phyloP scores from a whole-genome alignment of 2,329 filamentous ascomycete genomes.

The Exophiala oligosperma region DNA sequence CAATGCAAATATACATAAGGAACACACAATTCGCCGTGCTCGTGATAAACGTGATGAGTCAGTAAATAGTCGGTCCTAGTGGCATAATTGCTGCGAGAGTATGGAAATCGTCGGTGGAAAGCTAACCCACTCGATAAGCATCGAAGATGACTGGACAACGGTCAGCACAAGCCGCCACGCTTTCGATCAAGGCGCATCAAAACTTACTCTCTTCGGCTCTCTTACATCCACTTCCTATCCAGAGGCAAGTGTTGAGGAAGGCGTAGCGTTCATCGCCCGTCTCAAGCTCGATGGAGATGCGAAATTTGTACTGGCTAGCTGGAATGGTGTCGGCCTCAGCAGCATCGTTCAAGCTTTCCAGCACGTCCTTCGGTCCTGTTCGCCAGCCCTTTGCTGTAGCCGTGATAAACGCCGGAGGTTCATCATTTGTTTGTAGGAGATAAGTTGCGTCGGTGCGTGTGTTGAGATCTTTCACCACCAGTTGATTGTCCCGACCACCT shows the following conservation, averaged over 20 bases:
- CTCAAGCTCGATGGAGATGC: constrained; percentile 49
- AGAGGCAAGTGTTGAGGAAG: constrained; percentile 52
- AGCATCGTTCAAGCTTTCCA: constrained; percentile 49
- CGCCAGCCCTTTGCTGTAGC: constrained; percentile 51
- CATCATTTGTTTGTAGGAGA: constrained; percentile 52
- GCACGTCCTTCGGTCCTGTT: constrained; percentile 49
- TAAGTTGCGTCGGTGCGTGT: constrained; percentile 48
- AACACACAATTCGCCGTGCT: no score
- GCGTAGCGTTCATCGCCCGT: constrained; percentile 52
- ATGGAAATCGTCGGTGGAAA: no score
- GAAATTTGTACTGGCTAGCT: constrained; percentile 51
- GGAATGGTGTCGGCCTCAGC: constrained; percentile 47
- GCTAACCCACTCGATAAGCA: constrained; percentile 27
- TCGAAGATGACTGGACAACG: constrained; percentile 27
- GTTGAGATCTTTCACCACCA: constrained; percentile 49
- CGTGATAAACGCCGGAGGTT: constrained; percentile 51
- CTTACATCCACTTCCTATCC: constrained; percentile 51
- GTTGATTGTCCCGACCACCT: constrained; percentile 52
- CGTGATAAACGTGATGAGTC: no score
- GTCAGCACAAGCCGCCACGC: not conserved
- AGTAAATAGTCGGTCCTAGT: no score
- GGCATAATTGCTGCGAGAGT: no score
- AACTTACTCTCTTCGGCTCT: constrained; percentile 46
- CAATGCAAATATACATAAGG: no score
- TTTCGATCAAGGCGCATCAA: not conserved